Evolutionary conservation across 345 rosid genomes (phyloP).

Genomic region (Salix dunnii): DNA sequence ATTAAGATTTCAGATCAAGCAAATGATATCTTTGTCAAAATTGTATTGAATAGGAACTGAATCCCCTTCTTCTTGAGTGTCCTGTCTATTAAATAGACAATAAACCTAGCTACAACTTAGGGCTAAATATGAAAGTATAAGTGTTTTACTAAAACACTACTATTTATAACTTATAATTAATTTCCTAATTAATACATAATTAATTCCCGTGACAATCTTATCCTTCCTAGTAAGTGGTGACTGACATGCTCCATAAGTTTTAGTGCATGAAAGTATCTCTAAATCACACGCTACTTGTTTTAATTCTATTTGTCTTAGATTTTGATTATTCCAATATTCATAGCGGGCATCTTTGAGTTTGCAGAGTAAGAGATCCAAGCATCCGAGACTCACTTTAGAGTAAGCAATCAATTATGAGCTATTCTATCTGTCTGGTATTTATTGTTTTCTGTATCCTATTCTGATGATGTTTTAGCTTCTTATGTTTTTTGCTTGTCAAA

Average conservation of each 20-base stretch:
- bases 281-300: background rate
- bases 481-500: conserved; percentile 4
- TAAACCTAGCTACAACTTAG: no score
- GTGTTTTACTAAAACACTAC: no score
- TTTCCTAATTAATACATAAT: no score
- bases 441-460: conserved; percentile 7
- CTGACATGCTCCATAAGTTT: background rate
- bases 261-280: background rate
- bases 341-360: conserved; percentile 24
- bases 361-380: conserved; percentile 52
- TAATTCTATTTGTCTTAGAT: background rate
- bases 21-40: no score
- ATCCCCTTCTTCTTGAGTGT: no score
- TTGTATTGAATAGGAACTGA: no score
- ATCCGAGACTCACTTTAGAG: conserved; percentile 29
- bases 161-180: no score
- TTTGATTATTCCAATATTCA: conserved; percentile 19
- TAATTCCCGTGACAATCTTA: no score
- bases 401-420: conserved; percentile 30
- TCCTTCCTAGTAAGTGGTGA: background rate
- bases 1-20: no score
- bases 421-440: conserved; percentile 11
- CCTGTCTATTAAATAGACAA: no score
- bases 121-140: no score
- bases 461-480: background rate